Evolutionary conservation across 148 eudicot species (phyloP).

Genomic region (Selenicereus undatus): DNA sequence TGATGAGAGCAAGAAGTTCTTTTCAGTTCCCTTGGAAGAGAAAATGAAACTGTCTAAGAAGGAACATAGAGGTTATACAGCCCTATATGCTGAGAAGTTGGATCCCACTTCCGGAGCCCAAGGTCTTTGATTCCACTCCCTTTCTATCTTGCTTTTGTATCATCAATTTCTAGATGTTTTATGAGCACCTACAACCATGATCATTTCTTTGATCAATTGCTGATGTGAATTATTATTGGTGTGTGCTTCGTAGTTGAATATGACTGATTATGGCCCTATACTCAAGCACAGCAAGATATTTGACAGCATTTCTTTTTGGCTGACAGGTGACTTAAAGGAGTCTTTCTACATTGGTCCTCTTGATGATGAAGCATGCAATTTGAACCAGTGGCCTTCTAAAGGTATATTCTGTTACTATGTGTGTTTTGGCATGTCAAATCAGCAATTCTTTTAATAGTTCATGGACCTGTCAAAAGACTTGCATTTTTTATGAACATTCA

Average conservation of each 20-base stretch:
- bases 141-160: not conserved
- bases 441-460: not conserved
- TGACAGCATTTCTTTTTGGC: conserved; percentile 9
- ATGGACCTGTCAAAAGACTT: not conserved
- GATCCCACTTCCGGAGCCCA: conserved; percentile 36
- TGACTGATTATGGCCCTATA: not conserved
- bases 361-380: conserved; percentile 27
- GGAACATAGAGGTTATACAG: conserved; percentile 58
- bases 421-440: conserved; percentile 13
- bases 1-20: conserved; percentile 59
- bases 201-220: not conserved
- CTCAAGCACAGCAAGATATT: not conserved
- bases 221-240: not conserved
- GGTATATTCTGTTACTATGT: conserved; percentile 32
- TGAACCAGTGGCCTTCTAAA: conserved; percentile 78
- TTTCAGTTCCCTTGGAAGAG: conserved; percentile 58
- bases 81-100: conserved; percentile 64
- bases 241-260: not conserved
- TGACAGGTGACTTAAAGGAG: conserved; percentile 74
- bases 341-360: conserved; percentile 63
- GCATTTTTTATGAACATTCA: not conserved
- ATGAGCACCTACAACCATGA: not conserved
- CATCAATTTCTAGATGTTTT: not conserved
- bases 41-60: conserved; percentile 56
- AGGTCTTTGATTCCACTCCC: conserved; percentile 36